phyloP scores from a whole-genome alignment of 2,329 filamentous ascomycete species.

The Cladosporium colombiae region DNA sequence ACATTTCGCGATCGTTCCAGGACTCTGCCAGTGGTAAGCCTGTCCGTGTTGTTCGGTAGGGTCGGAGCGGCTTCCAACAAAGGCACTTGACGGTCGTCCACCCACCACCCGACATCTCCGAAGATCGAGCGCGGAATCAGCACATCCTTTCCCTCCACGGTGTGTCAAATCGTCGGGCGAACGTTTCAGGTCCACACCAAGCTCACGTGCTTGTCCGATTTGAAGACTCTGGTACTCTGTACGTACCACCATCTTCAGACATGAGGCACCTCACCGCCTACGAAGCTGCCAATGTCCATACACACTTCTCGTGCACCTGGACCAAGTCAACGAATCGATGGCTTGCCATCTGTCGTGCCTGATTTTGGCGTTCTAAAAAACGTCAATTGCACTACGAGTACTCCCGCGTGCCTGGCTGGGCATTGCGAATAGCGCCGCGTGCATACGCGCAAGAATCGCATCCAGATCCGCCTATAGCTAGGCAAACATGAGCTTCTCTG shows the following conservation, averaged over 20 bases:
- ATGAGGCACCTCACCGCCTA: conserved; percentile 17
- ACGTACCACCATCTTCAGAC: conserved; percentile 10
- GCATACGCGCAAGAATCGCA: background rate
- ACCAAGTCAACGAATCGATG: background rate
- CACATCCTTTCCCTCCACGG: conserved; percentile 8
- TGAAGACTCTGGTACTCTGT: conserved; percentile 10
- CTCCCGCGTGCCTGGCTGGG: conserved; percentile 11
- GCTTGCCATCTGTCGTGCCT: background rate
- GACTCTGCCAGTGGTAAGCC: background rate
- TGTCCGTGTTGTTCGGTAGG: conserved; percentile 4
- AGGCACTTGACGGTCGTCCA: background rate
- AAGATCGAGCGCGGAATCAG: conserved; percentile 6
- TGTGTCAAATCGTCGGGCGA: conserved; percentile 8
- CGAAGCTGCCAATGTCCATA: background rate
- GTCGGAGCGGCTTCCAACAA: conserved; percentile 7
- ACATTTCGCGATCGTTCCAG: background rate
- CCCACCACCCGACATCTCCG: conserved; percentile 6
- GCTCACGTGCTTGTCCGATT: conserved; percentile 11
- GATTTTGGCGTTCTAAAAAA: conserved; percentile 2
- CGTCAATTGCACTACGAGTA: background rate
- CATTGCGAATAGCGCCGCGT: conserved; percentile 11
- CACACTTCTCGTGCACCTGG: background rate
- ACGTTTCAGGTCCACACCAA: conserved; percentile 18
- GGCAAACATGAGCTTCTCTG: conserved; percentile 13
- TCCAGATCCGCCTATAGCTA: conserved; percentile 6